Percentiles rank a stretch among this genome's conserved stretches.
Conservation (phyloP, 2,329 filamentous ascomycete genomes). For the Fusarium protoensiforme region DNA sequence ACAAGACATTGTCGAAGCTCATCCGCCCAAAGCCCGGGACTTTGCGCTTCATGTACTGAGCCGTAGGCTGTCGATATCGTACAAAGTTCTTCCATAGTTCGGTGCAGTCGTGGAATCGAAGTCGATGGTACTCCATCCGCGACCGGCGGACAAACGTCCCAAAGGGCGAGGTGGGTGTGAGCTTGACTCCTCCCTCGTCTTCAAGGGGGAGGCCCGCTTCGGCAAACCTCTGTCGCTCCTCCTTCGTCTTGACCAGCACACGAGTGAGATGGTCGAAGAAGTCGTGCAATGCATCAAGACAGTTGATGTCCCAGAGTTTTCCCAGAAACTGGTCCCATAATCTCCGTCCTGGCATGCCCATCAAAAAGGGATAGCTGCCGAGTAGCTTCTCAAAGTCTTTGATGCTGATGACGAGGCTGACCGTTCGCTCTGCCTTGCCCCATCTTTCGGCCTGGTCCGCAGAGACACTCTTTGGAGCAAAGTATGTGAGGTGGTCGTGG, state of each 20-base stretch:
- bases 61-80: slow-evolving; percentile 81
- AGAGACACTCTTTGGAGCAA: slow-evolving; percentile 42
- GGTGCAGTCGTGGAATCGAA: slow-evolving; percentile 83
- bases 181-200: slow-evolving; percentile 65
- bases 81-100: slow-evolving; percentile 87
- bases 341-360: slow-evolving; percentile 76
- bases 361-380: slow-evolving; percentile 60
- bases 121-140: slow-evolving; percentile 80
- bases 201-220: slow-evolving; percentile 57
- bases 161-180: slow-evolving; percentile 81
- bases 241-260: slow-evolving; percentile 71
- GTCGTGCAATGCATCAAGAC: slow-evolving; percentile 80
- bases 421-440: slow-evolving; percentile 60
- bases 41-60: slow-evolving; percentile 71
- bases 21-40: slow-evolving; percentile 67
- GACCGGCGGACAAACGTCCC: slow-evolving; percentile 83
- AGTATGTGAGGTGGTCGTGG: slow-evolving; percentile 74
- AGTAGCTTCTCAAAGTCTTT: slow-evolving; percentile 71
- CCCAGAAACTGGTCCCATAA: slow-evolving; percentile 89
- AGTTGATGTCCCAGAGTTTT: slow-evolving; percentile 85
- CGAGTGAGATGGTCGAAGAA: slow-evolving; percentile 74
- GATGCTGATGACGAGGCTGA: slow-evolving; percentile 65
- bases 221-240: slow-evolving; percentile 66
- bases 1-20: slow-evolving; percentile 68
- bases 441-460: slow-evolving; percentile 52